Evolutionary conservation across 768 basidiomycete genomes (phyloP).

Genomic region (Tephrocybe sp.): DNA sequence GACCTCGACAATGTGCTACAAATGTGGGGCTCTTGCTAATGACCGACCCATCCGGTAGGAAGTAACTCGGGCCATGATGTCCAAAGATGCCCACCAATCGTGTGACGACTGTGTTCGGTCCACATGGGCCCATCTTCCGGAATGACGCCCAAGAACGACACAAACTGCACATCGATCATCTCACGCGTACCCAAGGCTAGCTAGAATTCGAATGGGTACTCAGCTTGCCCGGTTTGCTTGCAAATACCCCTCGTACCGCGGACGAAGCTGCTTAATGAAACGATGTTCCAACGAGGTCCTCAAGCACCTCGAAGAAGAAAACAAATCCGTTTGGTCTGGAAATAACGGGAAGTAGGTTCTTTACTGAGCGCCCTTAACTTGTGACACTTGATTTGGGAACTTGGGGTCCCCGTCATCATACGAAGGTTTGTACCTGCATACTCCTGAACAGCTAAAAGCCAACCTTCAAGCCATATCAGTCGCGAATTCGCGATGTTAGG

Average conservation of each 20-base stretch:
- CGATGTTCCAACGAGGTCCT: too few relatives aligned
- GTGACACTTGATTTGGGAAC: too few relatives aligned
- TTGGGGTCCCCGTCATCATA: too few relatives aligned
- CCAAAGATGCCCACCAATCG: neutral
- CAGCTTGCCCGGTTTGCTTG: neutral
- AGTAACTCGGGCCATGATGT: neutral
- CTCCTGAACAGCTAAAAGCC: too few relatives aligned
- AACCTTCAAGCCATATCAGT: too few relatives aligned
- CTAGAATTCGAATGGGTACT: neutral
- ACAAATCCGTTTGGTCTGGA: too few relatives aligned
- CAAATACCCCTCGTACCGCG: constrained; percentile 3
- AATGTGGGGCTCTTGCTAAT: neutral
- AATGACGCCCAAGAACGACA: neutral
- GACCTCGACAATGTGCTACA: neutral
- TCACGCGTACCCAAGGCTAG: neutral
- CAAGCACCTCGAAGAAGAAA: too few relatives aligned
- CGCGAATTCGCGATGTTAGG: too few relatives aligned
- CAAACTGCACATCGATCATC: neutral
- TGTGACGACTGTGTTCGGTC: neutral
- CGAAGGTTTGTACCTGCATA: too few relatives aligned
- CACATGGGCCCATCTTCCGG: neutral
- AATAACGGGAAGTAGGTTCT: too few relatives aligned
- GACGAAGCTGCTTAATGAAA: neutral
- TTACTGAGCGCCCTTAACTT: too few relatives aligned
- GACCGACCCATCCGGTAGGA: neutral